Percentiles rank a stretch among this genome's conserved stretches.
phyloP scores from a whole-genome alignment of 495 filamentous ascomycete genomes.

The Xanthoparmelia taractica region DNA sequence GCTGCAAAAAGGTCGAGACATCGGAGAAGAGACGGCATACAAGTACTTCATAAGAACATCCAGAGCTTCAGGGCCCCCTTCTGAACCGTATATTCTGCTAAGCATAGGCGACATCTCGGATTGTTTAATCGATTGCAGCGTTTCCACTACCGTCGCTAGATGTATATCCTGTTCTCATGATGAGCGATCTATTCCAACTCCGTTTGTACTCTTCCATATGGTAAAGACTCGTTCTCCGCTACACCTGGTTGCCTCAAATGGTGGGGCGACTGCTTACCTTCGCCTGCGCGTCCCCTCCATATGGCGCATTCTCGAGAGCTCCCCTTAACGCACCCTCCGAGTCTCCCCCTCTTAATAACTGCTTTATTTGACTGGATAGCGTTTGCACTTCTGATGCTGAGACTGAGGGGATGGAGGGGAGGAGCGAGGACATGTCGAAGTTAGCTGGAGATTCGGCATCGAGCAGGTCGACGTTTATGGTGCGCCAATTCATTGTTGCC shows the following conservation, averaged over 20 bases:
- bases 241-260: not conserved
- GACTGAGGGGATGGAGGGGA: constrained; percentile 58
- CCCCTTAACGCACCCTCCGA: constrained; percentile 72
- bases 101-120: constrained; percentile 83
- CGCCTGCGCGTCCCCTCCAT: constrained; percentile 62
- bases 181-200: not conserved
- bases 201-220: not conserved
- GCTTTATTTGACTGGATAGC: constrained; percentile 68
- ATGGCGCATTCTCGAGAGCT: constrained; percentile 67
- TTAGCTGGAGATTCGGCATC: constrained; percentile 81
- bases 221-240: not conserved
- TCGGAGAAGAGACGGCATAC: constrained; percentile 34
- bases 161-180: constrained; percentile 55
- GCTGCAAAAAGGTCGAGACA: not conserved
- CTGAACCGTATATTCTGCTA: constrained; percentile 59
- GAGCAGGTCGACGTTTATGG: constrained; percentile 85
- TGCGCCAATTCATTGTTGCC: constrained; percentile 70
- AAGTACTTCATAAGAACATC: constrained; percentile 75
- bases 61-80: constrained; percentile 63
- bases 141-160: constrained; percentile 72
- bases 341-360: constrained; percentile 78
- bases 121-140: constrained; percentile 82
- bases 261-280: constrained; percentile 46
- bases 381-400: constrained; percentile 64
- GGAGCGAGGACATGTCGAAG: constrained; percentile 75